Conservation (phyloP, 2,329 filamentous ascomycete species). For the Drechslerella stenobrocha region DNA sequence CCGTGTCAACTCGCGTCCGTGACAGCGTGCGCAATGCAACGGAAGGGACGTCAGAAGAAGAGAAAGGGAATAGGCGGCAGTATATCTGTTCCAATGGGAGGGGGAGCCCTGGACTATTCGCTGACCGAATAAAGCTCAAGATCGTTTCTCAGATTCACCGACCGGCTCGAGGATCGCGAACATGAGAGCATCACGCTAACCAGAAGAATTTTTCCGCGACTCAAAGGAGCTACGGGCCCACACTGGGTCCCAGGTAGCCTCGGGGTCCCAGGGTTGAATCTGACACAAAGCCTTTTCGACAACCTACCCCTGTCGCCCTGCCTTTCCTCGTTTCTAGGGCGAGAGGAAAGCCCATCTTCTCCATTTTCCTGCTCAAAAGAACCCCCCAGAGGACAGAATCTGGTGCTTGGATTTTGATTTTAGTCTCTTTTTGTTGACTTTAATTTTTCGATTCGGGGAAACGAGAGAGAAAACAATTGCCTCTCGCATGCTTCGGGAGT, state of each 20-base stretch:
- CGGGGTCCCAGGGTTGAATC: conserved; percentile 38
- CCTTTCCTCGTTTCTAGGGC: conserved; percentile 26
- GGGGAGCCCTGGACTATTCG: too few species aligned
- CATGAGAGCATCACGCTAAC: conserved; percentile 11
- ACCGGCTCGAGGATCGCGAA: neutral
- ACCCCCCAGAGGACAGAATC: conserved; percentile 18
- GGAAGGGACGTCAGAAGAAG: neutral
- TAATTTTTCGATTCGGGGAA: conserved; percentile 10
- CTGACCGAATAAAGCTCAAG: too few species aligned
- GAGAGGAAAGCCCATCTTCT: conserved; percentile 13
- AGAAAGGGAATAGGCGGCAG: too few species aligned
- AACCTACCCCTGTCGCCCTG: conserved; percentile 44
- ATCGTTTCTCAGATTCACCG: too few species aligned
- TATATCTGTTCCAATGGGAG: too few species aligned
- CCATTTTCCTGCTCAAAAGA: conserved; percentile 49
- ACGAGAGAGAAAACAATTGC: conserved; percentile 44
- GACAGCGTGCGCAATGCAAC: conserved; percentile 2
- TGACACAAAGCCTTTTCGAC: conserved; percentile 48
- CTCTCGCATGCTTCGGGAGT: too few species aligned
- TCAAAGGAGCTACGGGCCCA: conserved; percentile 43
- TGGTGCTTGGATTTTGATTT: conserved; percentile 29
- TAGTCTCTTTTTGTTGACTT: too few species aligned
- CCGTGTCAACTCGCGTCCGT: conserved; percentile 1
- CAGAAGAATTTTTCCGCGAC: conserved; percentile 45
- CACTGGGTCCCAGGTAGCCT: too few species aligned